phyloP scores from a whole-genome alignment of 2,329 filamentous ascomycete species.

The Mycosphaerelloides madeirae region DNA sequence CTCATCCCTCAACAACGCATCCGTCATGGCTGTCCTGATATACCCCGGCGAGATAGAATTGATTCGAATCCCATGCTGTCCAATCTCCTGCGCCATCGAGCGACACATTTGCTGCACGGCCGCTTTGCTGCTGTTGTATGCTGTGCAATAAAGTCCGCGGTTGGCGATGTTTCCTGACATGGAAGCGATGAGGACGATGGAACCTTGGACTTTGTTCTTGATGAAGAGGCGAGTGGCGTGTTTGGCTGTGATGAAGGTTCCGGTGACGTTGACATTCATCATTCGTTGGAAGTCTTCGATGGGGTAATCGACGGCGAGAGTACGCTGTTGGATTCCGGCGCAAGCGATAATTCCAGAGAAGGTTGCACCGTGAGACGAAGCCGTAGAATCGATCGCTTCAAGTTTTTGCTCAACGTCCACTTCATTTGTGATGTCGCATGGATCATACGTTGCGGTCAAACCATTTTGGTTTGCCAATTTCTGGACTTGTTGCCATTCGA shows the following conservation, averaged over 20 bases:
- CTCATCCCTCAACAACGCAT: conserved; percentile 36
- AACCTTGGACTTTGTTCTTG: conserved; percentile 28
- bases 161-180: conserved; percentile 36
- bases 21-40: conserved; percentile 35
- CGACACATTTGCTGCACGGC: conserved; percentile 51
- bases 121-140: conserved; percentile 54
- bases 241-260: conserved; percentile 35
- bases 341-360: conserved; percentile 44
- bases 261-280: conserved; percentile 36
- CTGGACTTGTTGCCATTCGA: conserved; percentile 59
- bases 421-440: conserved; percentile 71
- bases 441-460: conserved; percentile 64
- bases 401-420: conserved; percentile 42
- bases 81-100: conserved; percentile 53
- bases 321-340: conserved; percentile 26
- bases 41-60: conserved; percentile 34
- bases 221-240: conserved; percentile 33
- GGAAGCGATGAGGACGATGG: conserved; percentile 37
- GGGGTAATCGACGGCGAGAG: conserved; percentile 31
- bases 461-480: conserved; percentile 57
- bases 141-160: conserved; percentile 44
- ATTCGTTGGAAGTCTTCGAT: conserved; percentile 33
- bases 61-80: conserved; percentile 30
- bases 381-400: conserved; percentile 60
- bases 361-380: conserved; percentile 63